phyloP scores from a whole-genome alignment of 1,284 basidiomycete species.

The Lignosus rhinocerotis region DNA sequence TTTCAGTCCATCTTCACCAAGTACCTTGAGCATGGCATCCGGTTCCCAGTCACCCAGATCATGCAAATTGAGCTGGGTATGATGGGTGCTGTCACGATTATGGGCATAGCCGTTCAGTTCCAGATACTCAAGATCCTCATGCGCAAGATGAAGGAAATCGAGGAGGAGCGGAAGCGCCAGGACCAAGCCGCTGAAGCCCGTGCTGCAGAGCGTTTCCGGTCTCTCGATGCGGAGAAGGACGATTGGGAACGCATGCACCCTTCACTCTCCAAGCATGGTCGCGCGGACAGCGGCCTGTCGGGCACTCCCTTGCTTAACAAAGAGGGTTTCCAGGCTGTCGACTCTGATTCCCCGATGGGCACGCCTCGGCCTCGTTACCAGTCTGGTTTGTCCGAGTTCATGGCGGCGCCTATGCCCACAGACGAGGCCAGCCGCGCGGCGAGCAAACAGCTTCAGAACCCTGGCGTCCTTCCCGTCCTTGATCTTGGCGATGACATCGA shows the following conservation, averaged over 20 bases:
- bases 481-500: conserved; percentile 75
- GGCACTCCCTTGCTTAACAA: conserved; percentile 35
- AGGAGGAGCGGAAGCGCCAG: conserved; percentile 70
- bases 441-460: conserved; percentile 45
- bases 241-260: conserved; percentile 90
- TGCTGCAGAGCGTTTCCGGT: conserved; percentile 72
- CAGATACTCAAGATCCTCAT: conserved; percentile 81
- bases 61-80: conserved; percentile 95
- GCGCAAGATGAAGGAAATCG: conserved; percentile 76
- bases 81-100: conserved; percentile 76
- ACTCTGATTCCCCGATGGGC: conserved; percentile 48
- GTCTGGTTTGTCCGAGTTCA: conserved; percentile 73
- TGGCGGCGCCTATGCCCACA: conserved; percentile 57
- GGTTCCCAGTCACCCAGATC: conserved; percentile 83
- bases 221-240: conserved; percentile 69
- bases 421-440: conserved; percentile 58
- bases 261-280: conserved; percentile 54
- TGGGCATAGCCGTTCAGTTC: conserved; percentile 89
- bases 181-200: conserved; percentile 77
- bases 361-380: conserved; percentile 56
- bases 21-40: conserved; percentile 63
- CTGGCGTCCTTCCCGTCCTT: conserved; percentile 65
- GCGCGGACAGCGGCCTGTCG: conserved; percentile 64
- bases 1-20: conserved; percentile 79
- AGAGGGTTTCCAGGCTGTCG: conserved; percentile 44